phyloP scores from a whole-genome alignment of 1,284 basidiomycete species.

The Sphagnurus paluster region DNA sequence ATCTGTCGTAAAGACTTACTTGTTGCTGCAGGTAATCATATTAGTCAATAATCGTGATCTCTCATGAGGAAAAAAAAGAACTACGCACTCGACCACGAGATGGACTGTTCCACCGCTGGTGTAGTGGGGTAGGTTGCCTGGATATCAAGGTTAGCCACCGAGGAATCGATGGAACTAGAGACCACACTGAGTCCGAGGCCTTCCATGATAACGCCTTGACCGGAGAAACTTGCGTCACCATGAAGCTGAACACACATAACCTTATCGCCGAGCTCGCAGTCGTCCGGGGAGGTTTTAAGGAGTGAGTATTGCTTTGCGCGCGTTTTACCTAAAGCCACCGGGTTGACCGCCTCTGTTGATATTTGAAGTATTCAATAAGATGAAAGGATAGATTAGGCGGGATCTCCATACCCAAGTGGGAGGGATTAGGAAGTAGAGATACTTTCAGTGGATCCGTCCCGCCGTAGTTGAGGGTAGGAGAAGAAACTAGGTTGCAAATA shows the following conservation, averaged over 20 bases:
- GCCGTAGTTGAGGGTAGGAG: conserved; percentile 58
- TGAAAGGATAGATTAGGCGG: too few relatives aligned
- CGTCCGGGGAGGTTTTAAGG: conserved; percentile 61
- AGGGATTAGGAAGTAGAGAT: conserved; percentile 84
- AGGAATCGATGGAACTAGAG: not conserved
- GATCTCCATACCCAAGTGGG: conserved; percentile 67
- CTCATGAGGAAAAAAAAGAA: not conserved
- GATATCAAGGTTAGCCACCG: not conserved
- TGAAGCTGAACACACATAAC: conserved; percentile 89
- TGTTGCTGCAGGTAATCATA: conserved; percentile 53
- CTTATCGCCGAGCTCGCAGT: conserved; percentile 80
- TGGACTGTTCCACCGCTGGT: conserved; percentile 88
- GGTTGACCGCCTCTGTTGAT: conserved; percentile 85
- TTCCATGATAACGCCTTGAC: conserved; percentile 91
- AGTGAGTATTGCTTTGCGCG: conserved; percentile 90
- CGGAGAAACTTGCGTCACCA: conserved; percentile 87
- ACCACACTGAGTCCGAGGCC: conserved; percentile 73
- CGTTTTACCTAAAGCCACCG: conserved; percentile 86
- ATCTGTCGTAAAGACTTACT: conserved; percentile 28
- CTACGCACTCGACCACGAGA: conserved; percentile 84
- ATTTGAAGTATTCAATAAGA: too few relatives aligned
- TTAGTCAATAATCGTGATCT: too few relatives aligned
- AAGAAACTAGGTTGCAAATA: conserved; percentile 46
- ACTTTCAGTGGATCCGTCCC: conserved; percentile 59
- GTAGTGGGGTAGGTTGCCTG: conserved; percentile 84